Evolutionary conservation across 2,329 filamentous ascomycete genomes (phyloP).

Genomic region (Fusarium nematophilum): DNA sequence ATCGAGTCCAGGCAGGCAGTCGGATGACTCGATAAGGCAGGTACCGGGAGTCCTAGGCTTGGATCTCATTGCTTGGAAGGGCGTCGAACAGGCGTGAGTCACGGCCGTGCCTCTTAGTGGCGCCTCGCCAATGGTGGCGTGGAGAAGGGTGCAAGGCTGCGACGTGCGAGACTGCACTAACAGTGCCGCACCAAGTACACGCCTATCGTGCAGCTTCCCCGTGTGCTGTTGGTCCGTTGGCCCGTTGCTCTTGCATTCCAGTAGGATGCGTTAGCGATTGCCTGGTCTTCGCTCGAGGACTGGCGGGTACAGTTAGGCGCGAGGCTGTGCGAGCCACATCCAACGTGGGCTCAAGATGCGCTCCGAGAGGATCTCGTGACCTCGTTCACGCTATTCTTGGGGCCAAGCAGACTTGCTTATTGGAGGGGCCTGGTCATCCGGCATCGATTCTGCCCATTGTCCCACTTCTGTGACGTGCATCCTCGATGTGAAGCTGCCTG

Average conservation of each 20-base stretch:
- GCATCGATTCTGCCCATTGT: constrained; percentile 17
- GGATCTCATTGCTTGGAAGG: constrained; percentile 7
- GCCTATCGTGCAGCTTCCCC: constrained; percentile 2
- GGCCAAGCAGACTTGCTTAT: constrained; percentile 26
- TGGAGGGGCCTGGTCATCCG: constrained; percentile 30
- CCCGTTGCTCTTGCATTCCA: background rate
- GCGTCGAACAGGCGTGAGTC: constrained; percentile 37
- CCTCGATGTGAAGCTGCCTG: constrained; percentile 23
- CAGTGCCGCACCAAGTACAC: constrained; percentile 16
- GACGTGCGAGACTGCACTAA: constrained; percentile 35
- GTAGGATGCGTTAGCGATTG: constrained; percentile 4
- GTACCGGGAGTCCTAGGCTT: constrained; percentile 31
- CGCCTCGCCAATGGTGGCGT: constrained; percentile 36
- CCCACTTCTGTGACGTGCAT: constrained; percentile 37
- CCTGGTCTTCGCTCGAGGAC: constrained; percentile 34
- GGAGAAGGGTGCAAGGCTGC: constrained; percentile 41
- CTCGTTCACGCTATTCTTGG: constrained; percentile 34
- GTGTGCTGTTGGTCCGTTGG: background rate
- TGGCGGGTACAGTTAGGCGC: constrained; percentile 11
- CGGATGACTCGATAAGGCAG: constrained; percentile 39
- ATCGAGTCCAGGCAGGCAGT: constrained; percentile 36
- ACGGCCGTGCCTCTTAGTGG: constrained; percentile 35
- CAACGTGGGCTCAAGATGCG: constrained; percentile 14
- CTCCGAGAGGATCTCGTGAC: constrained; percentile 33
- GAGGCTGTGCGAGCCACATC: constrained; percentile 29